Evolutionary conservation across 1,284 basidiomycete species (phyloP), one percentile per base, ranked within the genome.

Genomic region (Rhizopogon parksii): DNA sequence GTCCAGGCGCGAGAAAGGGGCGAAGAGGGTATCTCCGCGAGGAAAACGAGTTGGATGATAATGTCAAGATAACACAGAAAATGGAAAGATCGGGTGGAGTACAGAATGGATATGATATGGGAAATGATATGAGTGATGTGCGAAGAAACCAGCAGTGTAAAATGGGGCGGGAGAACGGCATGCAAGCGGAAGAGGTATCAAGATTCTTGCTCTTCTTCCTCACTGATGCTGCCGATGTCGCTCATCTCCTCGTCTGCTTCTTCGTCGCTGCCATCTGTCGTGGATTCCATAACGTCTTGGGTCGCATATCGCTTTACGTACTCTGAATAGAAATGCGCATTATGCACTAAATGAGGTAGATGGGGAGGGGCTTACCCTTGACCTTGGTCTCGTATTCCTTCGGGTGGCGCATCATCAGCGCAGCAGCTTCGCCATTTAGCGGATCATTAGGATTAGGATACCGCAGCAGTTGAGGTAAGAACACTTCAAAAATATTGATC

Each of bases 401-500:
- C 24, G 93, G 91, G 66, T 98, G 95, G 14, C 95, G 86, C 91
- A 98, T 95, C 57, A 98, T 80, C 35, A 99, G 73, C 0, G 95
- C 91, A 7, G 95, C 95, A 15, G 96, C 95, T 70, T 99, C 95
- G 15, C 95, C 95, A 60, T 99, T 99, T 49, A 99, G 75, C 1
- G 95, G 96, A 68, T 99, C 95, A 54, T 94, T 91, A 8, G 96
- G 95, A 69, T 99, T 99, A 56, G 95, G 95, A 70, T 99, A 99
- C 42, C 95, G 87, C 50, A 99, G 74, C 3, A 99, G 81, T 69
- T 99, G 96, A 2, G 95, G 96, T 25, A 99, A 79, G 74, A 99
- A 99, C 51, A 93, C 88, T 69, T 99, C 96, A 63, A 99, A 99
- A 61, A 99, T 98, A 69, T 99, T 99, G 75, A 98, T 92, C 86